Conservation (phyloP, 2,329 filamentous ascomycete species). For the Chaetothyriales sp. region DNA sequence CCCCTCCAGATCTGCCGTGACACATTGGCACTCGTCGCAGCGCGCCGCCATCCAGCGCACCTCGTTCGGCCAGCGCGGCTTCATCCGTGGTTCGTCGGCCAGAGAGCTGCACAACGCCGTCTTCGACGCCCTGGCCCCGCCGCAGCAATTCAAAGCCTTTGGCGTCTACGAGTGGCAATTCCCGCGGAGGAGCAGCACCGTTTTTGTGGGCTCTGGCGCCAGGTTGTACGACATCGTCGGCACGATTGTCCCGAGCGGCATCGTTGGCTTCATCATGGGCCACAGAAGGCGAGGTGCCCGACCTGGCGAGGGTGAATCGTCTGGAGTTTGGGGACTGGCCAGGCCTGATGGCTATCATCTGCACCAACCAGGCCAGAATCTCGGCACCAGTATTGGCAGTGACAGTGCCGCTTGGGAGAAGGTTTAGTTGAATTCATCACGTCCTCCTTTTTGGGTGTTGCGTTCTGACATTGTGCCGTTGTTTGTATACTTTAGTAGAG, state of each 20-base stretch:
- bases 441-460: background rate
- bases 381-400: background rate
- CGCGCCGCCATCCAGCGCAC: constrained; percentile 21
- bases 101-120: constrained; percentile 73
- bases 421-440: background rate
- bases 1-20: background rate
- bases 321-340: background rate
- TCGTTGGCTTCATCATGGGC: constrained; percentile 93
- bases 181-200: constrained; percentile 41
- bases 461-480: background rate
- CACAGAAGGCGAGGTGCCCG: constrained; percentile 35
- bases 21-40: constrained; percentile 17
- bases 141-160: constrained; percentile 31
- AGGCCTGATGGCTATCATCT: background rate
- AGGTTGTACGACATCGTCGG: constrained; percentile 76
- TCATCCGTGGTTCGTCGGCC: constrained; percentile 52
- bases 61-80: constrained; percentile 24
- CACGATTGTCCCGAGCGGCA: constrained; percentile 57
- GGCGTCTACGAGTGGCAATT: constrained; percentile 25
- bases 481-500: background rate
- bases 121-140: constrained; percentile 66
- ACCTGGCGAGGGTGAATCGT: background rate
- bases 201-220: constrained; percentile 74
- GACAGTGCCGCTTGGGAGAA: background rate
- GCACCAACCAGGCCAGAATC: background rate